Evolutionary conservation across 169 alveolate species (phyloP), one percentile per base, ranked within the genome.

Genomic region (Cryptosporidium baileyi): DNA sequence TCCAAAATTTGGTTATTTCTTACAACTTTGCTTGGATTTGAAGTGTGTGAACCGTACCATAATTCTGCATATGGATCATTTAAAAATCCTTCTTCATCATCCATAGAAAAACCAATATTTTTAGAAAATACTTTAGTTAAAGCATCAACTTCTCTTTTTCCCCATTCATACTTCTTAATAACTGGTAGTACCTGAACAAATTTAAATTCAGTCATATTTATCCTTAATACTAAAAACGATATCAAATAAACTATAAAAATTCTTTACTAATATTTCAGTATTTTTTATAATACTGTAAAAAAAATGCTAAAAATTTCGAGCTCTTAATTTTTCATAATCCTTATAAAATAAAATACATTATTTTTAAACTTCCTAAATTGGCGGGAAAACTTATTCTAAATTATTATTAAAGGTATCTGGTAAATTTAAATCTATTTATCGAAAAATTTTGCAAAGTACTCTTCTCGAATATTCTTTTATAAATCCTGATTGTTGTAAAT

Each of bases 11-110:
- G 61, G 13, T 9, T 57, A 9, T 19, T 57, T n/a, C 4, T 9
- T 38, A 47, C 9, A 49, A 81, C 49, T 11, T 44, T 51, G 19
- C 82, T 80, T n/a, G 94, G 94, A 51, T 43, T 51, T 19, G 90
- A 80, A 17, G 89, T 80, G 74, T 96, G 98, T 13, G 93, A 91
- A 0, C 98, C 98, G 90, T 94, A 93, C 97, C 98, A 96, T 36
- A 92, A 93, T 80, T 96, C 98, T 32, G 98, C 98, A 81, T 82
- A 93, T 1, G 89, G 91, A 67, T 89, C 80, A n/a, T n/a, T n/a
- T n/a, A n/a, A n/a, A n/a, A n/a, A n/a, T n/a, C n/a, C n/a, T 40
- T 82, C 61, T 51, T 61, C 65, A 24, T 80, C 82, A 19, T 63
- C 19, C 22, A 5, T 67, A 17, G 44, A 40, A 19, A 24, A 7